Evolutionary conservation across 805 yeast species (phyloP).

Genomic region (Metschnikowia rubicola): DNA sequence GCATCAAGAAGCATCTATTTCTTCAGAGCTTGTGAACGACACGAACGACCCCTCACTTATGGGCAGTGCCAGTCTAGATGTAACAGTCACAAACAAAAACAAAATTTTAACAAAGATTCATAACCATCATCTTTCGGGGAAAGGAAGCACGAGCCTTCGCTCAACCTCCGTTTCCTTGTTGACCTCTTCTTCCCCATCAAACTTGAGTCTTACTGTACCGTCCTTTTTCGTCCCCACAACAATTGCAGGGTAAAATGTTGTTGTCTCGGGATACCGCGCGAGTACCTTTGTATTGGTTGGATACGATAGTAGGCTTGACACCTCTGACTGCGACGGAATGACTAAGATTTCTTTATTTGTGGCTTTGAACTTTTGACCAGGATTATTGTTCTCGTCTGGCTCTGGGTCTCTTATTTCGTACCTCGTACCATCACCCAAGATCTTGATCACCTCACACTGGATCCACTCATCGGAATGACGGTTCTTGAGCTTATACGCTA

Average conservation of each 20-base stretch:
- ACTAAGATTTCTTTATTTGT: conserved; percentile 74
- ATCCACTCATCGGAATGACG: conserved; percentile 91
- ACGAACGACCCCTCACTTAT: no score
- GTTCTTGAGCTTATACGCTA: conserved; percentile 76
- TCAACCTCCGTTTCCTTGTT: conserved; percentile 93
- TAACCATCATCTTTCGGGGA: conserved; percentile 38
- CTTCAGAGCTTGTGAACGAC: no score
- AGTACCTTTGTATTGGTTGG: conserved; percentile 79
- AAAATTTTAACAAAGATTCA: background rate
- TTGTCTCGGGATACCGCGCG: conserved; percentile 95
- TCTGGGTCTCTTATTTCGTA: conserved; percentile 97
- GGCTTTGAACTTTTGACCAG: conserved; percentile 83
- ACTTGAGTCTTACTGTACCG: conserved; percentile 72
- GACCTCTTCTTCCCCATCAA: conserved; percentile 97
- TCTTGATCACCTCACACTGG: conserved; percentile 82
- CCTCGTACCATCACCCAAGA: conserved; percentile 63
- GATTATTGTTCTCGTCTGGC: conserved; percentile 88
- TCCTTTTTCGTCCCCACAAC: conserved; percentile 76
- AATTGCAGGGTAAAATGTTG: conserved; percentile 93
- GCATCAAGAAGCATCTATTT: no score
- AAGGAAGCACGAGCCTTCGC: conserved; percentile 77
- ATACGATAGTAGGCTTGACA: conserved; percentile 45
- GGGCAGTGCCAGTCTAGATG: no score
- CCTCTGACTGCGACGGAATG: conserved; percentile 56
- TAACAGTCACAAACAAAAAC: no score